Percentiles rank a stretch among this genome's conserved stretches.
phyloP scores from a whole-genome alignment of 2,329 filamentous ascomycete species.

The Trichoderma brevicompactum region DNA sequence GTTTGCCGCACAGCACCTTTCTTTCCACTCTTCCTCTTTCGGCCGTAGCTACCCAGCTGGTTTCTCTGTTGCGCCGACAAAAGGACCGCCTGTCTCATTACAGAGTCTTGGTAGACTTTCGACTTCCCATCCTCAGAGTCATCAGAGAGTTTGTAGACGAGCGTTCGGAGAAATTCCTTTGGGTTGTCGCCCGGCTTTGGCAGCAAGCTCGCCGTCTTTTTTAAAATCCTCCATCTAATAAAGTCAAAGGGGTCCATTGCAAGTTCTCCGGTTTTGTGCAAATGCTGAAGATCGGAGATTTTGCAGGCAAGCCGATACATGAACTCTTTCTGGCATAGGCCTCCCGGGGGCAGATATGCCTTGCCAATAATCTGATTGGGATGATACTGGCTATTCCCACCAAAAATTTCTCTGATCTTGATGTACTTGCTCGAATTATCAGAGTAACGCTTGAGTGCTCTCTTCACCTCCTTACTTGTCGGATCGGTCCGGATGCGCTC shows the following conservation, averaged over 20 bases:
- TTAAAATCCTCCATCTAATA: slow-evolving; percentile 42
- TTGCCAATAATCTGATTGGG: slow-evolving; percentile 46
- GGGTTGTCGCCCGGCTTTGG: slow-evolving; percentile 25
- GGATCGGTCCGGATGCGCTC: slow-evolving; percentile 23
- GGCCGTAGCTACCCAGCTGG: slow-evolving; percentile 1
- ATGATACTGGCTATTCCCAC: slow-evolving; percentile 38
- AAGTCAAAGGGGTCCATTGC: slow-evolving; percentile 47
- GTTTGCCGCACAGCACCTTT: background rate
- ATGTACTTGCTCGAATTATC: slow-evolving; percentile 43
- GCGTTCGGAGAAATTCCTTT: slow-evolving; percentile 27
- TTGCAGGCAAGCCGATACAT: slow-evolving; percentile 45
- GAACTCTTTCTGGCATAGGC: slow-evolving; percentile 42
- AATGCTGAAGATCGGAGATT: slow-evolving; percentile 39
- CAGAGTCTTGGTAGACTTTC: slow-evolving; percentile 34
- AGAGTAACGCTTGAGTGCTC: slow-evolving; percentile 34
- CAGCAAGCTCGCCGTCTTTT: slow-evolving; percentile 27
- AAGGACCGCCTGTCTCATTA: slow-evolving; percentile 39
- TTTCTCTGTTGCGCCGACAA: slow-evolving; percentile 36
- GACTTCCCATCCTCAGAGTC: background rate
- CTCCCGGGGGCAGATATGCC: slow-evolving; percentile 38
- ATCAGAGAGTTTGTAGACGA: slow-evolving; percentile 33
- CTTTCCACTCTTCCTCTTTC: background rate
- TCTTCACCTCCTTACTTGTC: slow-evolving; percentile 19
- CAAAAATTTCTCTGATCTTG: slow-evolving; percentile 45
- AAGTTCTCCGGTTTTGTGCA: slow-evolving; percentile 36